Evolutionary conservation across 257 asterid species (phyloP).

Genomic region (Hygrophila difformis): DNA sequence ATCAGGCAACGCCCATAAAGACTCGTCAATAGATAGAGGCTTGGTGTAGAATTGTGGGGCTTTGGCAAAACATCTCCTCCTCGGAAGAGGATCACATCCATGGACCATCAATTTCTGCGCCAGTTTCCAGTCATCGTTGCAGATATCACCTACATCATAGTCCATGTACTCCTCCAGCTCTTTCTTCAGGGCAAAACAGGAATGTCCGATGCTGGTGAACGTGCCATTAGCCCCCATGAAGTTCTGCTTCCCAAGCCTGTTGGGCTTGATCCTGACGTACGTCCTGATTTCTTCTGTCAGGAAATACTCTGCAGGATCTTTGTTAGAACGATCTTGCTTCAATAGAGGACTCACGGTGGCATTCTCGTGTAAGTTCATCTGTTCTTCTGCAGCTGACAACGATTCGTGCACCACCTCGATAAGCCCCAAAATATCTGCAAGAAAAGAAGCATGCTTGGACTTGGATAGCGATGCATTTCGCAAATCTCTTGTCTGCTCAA

Average conservation of each 20-base stretch:
- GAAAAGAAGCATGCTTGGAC: slow-evolving; percentile 28
- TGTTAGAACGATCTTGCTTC: not conserved
- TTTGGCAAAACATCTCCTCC: slow-evolving; percentile 42
- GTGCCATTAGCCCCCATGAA: slow-evolving; percentile 68
- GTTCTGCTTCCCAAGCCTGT: slow-evolving; percentile 46
- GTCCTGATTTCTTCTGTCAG: slow-evolving; percentile 46
- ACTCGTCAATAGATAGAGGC: slow-evolving; percentile 35
- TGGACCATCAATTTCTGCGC: slow-evolving; percentile 50
- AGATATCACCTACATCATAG: slow-evolving; percentile 51
- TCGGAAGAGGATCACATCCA: slow-evolving; percentile 70
- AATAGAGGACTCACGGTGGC: slow-evolving; percentile 4
- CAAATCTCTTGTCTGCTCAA: slow-evolving; percentile 18
- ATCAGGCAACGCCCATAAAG: slow-evolving; percentile 45
- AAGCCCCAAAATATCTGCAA: slow-evolving; percentile 46
- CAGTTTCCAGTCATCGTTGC: slow-evolving; percentile 53
- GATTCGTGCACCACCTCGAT: slow-evolving; percentile 24
- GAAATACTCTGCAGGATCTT: slow-evolving; percentile 24
- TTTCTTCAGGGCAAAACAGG: slow-evolving; percentile 40
- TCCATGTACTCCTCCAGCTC: slow-evolving; percentile 58
- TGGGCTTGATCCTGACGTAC: slow-evolving; percentile 41
- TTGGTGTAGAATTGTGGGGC: slow-evolving; percentile 43
- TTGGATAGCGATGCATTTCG: slow-evolving; percentile 12
- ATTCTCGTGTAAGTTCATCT: not conserved
- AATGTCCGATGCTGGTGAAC: slow-evolving; percentile 52
- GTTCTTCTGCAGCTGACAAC: not conserved